Base-by-base conservation (phyloP, 2,329 filamentous ascomycete genomes). In the Myrmaecium sp. region DNA sequence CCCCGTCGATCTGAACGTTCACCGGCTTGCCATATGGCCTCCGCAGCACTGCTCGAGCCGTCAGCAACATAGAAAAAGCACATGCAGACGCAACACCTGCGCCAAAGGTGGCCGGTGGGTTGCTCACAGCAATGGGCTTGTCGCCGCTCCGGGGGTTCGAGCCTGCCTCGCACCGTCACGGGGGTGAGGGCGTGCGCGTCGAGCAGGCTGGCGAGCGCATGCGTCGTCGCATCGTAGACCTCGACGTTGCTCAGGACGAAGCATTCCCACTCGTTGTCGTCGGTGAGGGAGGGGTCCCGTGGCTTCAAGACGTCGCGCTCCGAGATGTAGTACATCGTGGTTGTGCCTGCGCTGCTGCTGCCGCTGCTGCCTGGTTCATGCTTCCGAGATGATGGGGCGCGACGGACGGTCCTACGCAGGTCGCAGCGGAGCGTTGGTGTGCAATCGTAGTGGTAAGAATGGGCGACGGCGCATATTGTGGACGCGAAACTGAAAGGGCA, bases 201-300 rank as follows among this genome's bases (percentile, higher is more conserved):
- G 4, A 82, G 58, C 4, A 76, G 60, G 40, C 67, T 77, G 15
- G 63, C 66, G 3, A 67, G 44, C 19, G 40, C 38, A 6, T 43
- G 43, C n/a, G 59, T 60, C 15, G 49, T 47, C 16, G 66, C 63
- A 36, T 71, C 58, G 34, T 66, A 62, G n/a, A 80, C 60, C 11
- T 65, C 57, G 19, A 65, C 73, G 41, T 78, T 62, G 26, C 44
- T 57, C 21, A 82, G 55, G 5, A 67, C 54, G 41, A 76, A 78
- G 25, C 62, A 62, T 3, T 71, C 67, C 60, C 69, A 76, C 10
- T 68, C 50, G 37, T 68, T 55, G 8, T 52, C 43, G 28, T 57
- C 36, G 6, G 43, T 35, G 7, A 55, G 37, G 19, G 51, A 41
- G 21, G 51, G 49, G 35, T 55, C 47, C 27, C 49, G 45, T 4